Conservation (phyloP, 2,329 filamentous ascomycete species). For the Delphinella strobiligena region DNA sequence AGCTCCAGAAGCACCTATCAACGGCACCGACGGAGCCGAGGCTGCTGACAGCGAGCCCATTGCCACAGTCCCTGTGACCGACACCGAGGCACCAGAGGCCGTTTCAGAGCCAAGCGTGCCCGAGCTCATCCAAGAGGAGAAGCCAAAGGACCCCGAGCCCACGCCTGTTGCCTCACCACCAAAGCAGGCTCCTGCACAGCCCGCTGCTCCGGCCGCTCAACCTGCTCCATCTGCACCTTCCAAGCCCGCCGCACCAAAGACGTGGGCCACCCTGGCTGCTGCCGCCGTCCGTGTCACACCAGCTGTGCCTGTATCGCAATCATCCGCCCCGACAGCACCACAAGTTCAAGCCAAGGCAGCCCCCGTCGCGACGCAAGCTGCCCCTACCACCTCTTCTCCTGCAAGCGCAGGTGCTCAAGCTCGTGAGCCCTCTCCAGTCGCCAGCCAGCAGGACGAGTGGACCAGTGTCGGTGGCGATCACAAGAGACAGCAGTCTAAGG, state of each 20-base stretch:
- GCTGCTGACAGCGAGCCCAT: constrained; percentile 14
- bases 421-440: constrained; percentile 23
- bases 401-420: constrained; percentile 21
- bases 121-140: constrained; percentile 31
- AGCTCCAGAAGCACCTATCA: constrained; percentile 20
- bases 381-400: constrained; percentile 13
- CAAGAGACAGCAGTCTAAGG: constrained; percentile 71
- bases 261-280: constrained; percentile 61
- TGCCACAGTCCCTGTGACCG: constrained; percentile 17
- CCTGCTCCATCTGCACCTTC: constrained; percentile 44
- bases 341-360: constrained; percentile 16
- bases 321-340: constrained; percentile 18
- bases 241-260: constrained; percentile 45
- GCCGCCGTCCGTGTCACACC: constrained; percentile 34
- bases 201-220: constrained; percentile 38
- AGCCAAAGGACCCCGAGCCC: constrained; percentile 52
- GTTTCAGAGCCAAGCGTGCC: constrained; percentile 18
- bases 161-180: constrained; percentile 36
- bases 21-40: constrained; percentile 23
- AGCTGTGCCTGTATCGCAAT: constrained; percentile 22
- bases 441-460: constrained; percentile 59
- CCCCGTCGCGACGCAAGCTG: constrained; percentile 16
- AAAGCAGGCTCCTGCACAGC: constrained; percentile 39
- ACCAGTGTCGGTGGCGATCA: constrained; percentile 68
- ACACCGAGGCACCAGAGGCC: constrained; percentile 26